Conservation (phyloP, 2,329 filamentous ascomycete genomes). For the Trichoderma harzianum region DNA sequence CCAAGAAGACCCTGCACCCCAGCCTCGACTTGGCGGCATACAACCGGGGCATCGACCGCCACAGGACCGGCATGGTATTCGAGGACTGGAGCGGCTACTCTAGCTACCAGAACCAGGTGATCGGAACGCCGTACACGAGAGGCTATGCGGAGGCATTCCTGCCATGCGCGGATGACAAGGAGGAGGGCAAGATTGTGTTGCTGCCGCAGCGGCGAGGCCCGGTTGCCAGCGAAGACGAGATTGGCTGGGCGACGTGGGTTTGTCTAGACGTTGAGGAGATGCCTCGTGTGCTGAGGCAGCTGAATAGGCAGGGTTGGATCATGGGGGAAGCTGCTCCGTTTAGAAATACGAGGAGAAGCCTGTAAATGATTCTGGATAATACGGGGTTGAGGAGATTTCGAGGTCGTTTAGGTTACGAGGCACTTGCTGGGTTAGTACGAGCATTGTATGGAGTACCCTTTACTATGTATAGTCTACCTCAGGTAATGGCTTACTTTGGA, state of each 20-base stretch:
- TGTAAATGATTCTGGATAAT: background rate
- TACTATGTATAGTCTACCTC: background rate
- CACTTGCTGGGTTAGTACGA: background rate
- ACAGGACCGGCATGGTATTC: conserved; percentile 20
- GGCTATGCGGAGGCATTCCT: background rate
- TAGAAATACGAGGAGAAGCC: background rate
- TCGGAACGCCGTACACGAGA: conserved; percentile 6
- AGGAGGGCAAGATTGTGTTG: conserved; percentile 6
- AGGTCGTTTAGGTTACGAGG: background rate
- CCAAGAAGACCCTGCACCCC: background rate
- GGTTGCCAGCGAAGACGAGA: background rate
- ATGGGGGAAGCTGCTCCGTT: background rate
- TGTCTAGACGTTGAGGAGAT: background rate
- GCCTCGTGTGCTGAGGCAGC: background rate
- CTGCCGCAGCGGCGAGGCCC: background rate
- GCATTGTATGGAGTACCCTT: background rate
- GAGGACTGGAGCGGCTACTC: conserved; percentile 25
- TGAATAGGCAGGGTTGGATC: background rate
- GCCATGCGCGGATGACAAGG: background rate
- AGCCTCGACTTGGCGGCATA: background rate
- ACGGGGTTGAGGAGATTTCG: background rate
- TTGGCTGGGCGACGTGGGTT: background rate
- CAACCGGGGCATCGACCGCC: conserved; percentile 17
- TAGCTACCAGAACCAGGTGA: background rate
- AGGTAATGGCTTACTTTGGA: background rate